phyloP scores from a whole-genome alignment of 768 basidiomycete species.

The Boletus rubroflammeus region DNA sequence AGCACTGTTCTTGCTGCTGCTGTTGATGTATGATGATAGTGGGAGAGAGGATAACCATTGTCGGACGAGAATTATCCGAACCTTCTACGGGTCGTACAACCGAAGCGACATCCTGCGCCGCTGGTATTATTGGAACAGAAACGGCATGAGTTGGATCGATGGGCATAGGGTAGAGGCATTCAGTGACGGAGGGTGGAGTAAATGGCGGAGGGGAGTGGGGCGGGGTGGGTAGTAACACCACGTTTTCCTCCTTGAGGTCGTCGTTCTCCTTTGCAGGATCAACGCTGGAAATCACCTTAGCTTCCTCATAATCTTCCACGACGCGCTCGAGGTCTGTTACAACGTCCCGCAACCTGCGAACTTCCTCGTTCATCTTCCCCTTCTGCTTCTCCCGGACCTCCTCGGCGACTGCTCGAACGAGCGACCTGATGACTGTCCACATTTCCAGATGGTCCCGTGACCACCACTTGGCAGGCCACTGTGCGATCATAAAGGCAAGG shows the following conservation, averaged over 20 bases:
- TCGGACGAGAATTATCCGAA: slow-evolving; percentile 3
- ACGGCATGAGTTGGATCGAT: not conserved
- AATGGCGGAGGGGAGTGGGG: slow-evolving; percentile 22
- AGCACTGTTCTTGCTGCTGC: slow-evolving; percentile 14
- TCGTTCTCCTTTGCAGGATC: slow-evolving; percentile 18
- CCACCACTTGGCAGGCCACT: slow-evolving; percentile 72
- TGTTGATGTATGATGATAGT: slow-evolving; percentile 28
- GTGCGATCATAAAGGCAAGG: slow-evolving; percentile 50
- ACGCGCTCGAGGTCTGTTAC: slow-evolving; percentile 49
- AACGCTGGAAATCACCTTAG: slow-evolving; percentile 24
- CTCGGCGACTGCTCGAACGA: slow-evolving; percentile 59
- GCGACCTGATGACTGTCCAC: slow-evolving; percentile 53
- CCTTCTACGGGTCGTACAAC: slow-evolving; percentile 1
- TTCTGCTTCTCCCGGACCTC: slow-evolving; percentile 54
- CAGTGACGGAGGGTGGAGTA: slow-evolving; percentile 13
- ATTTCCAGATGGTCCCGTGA: slow-evolving; percentile 61
- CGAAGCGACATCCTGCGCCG: slow-evolving; percentile 5
- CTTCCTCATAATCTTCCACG: slow-evolving; percentile 38
- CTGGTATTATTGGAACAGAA: not conserved
- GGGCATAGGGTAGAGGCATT: slow-evolving; percentile 14
- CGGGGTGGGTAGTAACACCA: slow-evolving; percentile 19
- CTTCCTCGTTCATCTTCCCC: slow-evolving; percentile 43
- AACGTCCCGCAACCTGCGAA: slow-evolving; percentile 45
- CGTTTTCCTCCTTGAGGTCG: slow-evolving; percentile 6
- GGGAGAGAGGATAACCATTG: slow-evolving; percentile 22